Evolutionary conservation across 179 eudicot genomes (phyloP).

Genomic region (Beta macrorhiza): DNA sequence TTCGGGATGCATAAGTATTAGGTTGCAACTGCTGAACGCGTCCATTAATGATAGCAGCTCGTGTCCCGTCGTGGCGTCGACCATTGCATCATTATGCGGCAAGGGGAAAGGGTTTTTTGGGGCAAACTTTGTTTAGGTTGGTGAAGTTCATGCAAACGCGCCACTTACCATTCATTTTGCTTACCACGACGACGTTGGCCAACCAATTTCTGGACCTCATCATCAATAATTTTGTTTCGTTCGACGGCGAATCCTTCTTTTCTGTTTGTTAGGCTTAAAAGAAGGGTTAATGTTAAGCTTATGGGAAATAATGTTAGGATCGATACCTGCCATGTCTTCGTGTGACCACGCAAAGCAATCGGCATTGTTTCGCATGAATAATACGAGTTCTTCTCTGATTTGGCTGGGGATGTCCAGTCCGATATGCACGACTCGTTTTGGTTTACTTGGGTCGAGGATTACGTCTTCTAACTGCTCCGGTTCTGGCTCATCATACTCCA

Average conservation of each 20-base stretch:
- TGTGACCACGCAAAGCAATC: neutral
- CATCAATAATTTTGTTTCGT: neutral
- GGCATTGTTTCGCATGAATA: neutral
- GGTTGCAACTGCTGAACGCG: neutral
- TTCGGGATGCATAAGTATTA: neutral
- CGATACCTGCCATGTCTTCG: neutral
- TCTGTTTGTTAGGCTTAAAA: neutral
- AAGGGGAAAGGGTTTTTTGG: neutral
- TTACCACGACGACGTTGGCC: too few relatives aligned
- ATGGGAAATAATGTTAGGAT: neutral
- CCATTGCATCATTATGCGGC: neutral
- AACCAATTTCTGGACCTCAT: neutral
- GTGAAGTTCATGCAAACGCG: too few relatives aligned
- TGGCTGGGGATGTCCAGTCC: too few relatives aligned
- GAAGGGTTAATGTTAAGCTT: neutral
- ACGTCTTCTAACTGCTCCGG: neutral
- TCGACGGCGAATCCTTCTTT: neutral
- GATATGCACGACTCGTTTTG: neutral
- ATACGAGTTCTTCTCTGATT: too few relatives aligned
- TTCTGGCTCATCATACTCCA: neutral
- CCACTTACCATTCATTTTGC: too few relatives aligned
- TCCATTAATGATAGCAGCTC: slow-evolving; percentile 4
- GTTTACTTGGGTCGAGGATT: neutral
- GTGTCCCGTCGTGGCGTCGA: neutral
- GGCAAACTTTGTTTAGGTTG: neutral